A percentile compares a stretch with the other conserved stretches of the same genome.
These are phyloP conservation scores for Xylariomycetidae sp. DNA, from an alignment of 2,329 filamentous ascomycete genomes.

Conservation along the genomic window DNA sequence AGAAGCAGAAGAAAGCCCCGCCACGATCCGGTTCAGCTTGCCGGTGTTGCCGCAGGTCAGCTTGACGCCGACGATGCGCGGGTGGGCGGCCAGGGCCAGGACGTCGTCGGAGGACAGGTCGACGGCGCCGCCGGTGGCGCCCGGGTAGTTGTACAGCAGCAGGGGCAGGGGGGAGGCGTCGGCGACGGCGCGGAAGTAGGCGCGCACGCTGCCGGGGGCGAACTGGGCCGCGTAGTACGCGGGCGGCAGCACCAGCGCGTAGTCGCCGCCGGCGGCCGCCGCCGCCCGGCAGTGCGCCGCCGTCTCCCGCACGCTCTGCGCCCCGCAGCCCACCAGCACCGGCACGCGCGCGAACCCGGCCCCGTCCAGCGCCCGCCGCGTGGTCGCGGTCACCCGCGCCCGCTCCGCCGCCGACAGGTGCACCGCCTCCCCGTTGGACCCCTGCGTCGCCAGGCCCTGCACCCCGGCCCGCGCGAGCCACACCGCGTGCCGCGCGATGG, in stretches of 20 bases:
- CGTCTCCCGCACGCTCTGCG: conserved; percentile 67
- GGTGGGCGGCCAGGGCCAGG: conserved; percentile 51
- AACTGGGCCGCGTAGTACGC: conserved; percentile 69
- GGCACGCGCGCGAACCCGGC: conserved; percentile 61
- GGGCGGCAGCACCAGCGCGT: conserved; percentile 69
- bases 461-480: conserved; percentile 70
- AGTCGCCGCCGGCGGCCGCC: conserved; percentile 63
- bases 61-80: conserved; percentile 64
- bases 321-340: conserved; percentile 69
- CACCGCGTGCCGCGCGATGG: conserved; percentile 56
- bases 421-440: conserved; percentile 78
- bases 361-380: conserved; percentile 61
- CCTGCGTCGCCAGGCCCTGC: conserved; percentile 68
- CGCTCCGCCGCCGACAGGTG: conserved; percentile 69
- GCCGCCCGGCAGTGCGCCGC: conserved; percentile 65
- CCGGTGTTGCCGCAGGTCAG: conserved; percentile 66
- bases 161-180: conserved; percentile 57
- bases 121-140: conserved; percentile 55
- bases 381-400: conserved; percentile 60
- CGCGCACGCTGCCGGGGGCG: conserved; percentile 53
- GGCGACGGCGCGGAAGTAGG: conserved; percentile 62
- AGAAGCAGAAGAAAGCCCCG: too few species aligned
- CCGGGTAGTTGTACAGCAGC: conserved; percentile 66
- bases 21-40: conserved; percentile 58
- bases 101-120: conserved; percentile 60